Percentiles rank a stretch among this genome's conserved stretches.
Conservation (phyloP, 768 basidiomycete genomes). For the Hericium coralloides region DNA sequence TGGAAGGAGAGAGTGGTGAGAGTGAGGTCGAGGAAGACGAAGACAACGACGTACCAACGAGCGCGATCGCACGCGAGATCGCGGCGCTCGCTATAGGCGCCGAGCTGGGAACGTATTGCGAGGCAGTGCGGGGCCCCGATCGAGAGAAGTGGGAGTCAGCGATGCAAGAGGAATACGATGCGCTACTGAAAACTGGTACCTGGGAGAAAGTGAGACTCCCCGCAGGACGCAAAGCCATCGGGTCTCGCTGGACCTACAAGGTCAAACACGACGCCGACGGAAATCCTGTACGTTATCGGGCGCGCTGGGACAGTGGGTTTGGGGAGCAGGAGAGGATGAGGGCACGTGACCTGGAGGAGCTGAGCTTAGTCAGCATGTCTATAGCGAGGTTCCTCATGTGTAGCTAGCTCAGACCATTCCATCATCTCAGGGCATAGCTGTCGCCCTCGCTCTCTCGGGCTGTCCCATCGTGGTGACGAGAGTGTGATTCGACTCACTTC, state of each 20-base stretch:
- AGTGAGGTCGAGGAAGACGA: not conserved
- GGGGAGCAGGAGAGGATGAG: no score
- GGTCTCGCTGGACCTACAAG: constrained; percentile 22
- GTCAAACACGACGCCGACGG: constrained; percentile 22
- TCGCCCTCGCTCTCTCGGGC: no score
- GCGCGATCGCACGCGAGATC: not conserved
- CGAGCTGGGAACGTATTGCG: not conserved
- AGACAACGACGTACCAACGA: not conserved
- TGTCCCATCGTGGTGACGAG: no score
- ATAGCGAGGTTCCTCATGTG: no score
- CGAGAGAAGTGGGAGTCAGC: not conserved
- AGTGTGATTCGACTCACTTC: no score
- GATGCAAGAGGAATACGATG: not conserved
- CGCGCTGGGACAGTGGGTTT: no score
- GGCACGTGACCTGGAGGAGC: no score
- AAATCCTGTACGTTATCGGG: constrained; percentile 21
- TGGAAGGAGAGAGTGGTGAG: not conserved
- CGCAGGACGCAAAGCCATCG: not conserved
- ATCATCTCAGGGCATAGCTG: no score
- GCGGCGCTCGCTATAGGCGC: not conserved
- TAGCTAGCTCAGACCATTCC: no score
- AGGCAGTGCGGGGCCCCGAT: not conserved
- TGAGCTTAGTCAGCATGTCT: no score
- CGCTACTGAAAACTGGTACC: not conserved
- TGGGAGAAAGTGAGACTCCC: not conserved